These are phyloP conservation scores for Torulaspora microellipsoides DNA, from an alignment of 805 yeast species.

Conservation along the genomic window DNA sequence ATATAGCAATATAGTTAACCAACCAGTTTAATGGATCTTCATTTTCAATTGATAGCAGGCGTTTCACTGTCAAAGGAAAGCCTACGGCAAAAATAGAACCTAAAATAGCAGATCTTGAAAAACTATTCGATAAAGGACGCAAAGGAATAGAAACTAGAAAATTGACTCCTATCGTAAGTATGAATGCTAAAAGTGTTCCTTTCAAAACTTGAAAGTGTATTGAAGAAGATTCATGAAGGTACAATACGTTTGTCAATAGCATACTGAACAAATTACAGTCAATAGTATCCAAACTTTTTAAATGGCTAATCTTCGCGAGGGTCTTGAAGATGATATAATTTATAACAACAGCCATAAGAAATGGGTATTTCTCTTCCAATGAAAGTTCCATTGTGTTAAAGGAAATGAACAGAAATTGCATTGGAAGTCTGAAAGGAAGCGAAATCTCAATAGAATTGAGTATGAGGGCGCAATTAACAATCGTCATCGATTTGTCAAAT, in stretches of 20 bases:
- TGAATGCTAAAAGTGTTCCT: slow-evolving; percentile 33
- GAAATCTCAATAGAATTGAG: slow-evolving; percentile 30
- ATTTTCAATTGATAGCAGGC: slow-evolving; percentile 22
- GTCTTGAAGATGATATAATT: slow-evolving; percentile 27
- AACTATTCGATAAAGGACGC: slow-evolving; percentile 10
- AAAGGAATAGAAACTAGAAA: slow-evolving; percentile 17
- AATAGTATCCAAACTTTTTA: slow-evolving; percentile 37
- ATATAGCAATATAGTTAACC: slow-evolving; percentile 25
- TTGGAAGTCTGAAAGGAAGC: slow-evolving; percentile 17
- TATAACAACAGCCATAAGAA: slow-evolving; percentile 22
- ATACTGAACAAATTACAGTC: slow-evolving; percentile 40
- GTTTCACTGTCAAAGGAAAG: slow-evolving; percentile 24
- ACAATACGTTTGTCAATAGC: slow-evolving; percentile 34
- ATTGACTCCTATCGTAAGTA: slow-evolving; percentile 22
- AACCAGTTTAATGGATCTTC: slow-evolving; percentile 36
- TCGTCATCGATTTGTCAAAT: slow-evolving; percentile 23
- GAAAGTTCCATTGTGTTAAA: slow-evolving; percentile 15
- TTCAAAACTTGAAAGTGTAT: slow-evolving; percentile 33
- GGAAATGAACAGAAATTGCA: slow-evolving; percentile 24
- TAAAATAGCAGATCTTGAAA: slow-evolving; percentile 23
- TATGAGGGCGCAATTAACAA: slow-evolving; percentile 32
- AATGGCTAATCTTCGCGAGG: slow-evolving; percentile 30
- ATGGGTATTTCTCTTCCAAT: slow-evolving; percentile 1
- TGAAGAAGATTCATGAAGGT: slow-evolving; percentile 20
- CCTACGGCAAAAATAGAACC: slow-evolving; percentile 20